These are phyloP conservation scores for Ogataea salicorniae DNA, from an alignment of 805 yeast species.

Conservation along the genomic window DNA sequence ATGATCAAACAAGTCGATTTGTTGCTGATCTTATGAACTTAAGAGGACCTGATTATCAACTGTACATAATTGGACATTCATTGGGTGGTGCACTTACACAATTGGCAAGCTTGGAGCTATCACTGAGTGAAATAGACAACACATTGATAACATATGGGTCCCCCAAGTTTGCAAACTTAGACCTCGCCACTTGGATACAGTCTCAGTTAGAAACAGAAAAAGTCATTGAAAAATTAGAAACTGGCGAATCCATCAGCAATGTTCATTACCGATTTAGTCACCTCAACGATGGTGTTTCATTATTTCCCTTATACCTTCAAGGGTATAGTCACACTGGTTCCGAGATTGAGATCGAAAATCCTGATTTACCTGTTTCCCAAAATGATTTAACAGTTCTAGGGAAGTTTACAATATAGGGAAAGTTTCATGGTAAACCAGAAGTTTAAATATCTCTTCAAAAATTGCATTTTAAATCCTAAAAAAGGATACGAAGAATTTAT, in stretches of 20 bases:
- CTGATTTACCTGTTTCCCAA: background rate
- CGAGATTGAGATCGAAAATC: background rate
- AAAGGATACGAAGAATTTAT: background rate
- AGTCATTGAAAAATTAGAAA: background rate
- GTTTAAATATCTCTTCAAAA: background rate
- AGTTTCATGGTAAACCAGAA: background rate
- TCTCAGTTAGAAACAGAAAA: background rate
- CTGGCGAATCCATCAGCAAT: background rate
- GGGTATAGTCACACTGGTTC: background rate
- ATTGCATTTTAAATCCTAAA: background rate
- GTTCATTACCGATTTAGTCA: background rate
- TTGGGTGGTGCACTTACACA: constrained; percentile 18
- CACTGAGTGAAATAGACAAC: background rate
- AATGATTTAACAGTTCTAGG: background rate
- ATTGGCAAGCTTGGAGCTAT: constrained; percentile 10
- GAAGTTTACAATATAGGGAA: background rate
- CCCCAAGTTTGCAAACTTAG: background rate
- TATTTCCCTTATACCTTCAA: background rate
- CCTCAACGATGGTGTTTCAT: background rate
- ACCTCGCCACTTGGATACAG: background rate
- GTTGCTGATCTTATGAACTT: background rate
- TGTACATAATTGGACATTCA: constrained; percentile 14
- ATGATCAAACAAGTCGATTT: background rate
- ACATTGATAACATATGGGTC: background rate
- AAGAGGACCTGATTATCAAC: constrained; percentile 8